A percentile compares a stretch with the other conserved stretches of the same genome.
These are phyloP conservation scores for Rhodamnia argentea DNA, from an alignment of 345 rosid genomes.

Conservation along the genomic window DNA sequence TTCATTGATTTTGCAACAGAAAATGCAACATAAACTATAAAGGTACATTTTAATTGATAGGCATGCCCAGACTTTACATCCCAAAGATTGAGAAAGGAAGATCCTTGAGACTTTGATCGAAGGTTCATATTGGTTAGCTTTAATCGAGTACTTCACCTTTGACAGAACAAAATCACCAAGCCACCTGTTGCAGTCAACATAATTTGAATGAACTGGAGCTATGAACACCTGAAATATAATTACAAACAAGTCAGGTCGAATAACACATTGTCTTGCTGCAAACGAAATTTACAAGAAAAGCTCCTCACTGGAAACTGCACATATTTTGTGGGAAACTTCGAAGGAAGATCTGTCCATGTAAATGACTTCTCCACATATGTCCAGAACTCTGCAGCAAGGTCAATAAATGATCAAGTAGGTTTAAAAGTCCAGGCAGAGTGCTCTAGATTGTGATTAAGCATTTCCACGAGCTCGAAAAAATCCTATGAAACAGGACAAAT, in stretches of 20 bases:
- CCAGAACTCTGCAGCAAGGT: constrained; percentile 68
- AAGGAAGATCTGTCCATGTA: constrained; percentile 88
- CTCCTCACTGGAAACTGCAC: constrained; percentile 89
- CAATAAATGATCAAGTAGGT: not conserved
- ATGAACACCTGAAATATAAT: constrained; percentile 58
- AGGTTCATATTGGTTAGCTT: not conserved
- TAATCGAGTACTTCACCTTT: constrained; percentile 38
- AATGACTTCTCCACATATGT: constrained; percentile 92
- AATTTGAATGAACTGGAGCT: constrained; percentile 90
- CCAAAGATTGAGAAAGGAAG: not conserved
- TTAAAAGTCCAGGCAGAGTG: not conserved
- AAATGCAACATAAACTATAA: not conserved
- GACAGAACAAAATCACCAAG: constrained; percentile 89
- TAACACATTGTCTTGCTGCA: not conserved
- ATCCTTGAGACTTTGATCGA: not conserved
- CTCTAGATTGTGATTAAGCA: not conserved
- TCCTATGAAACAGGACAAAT: not conserved
- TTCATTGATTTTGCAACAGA: not conserved
- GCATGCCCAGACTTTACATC: not conserved
- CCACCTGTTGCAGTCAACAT: constrained; percentile 95
- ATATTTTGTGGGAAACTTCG: constrained; percentile 88
- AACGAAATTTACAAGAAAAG: not conserved
- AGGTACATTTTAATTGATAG: not conserved
- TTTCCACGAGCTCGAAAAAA: not conserved
- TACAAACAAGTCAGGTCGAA: not conserved